A percentile compares a stretch with the other conserved stretches of the same genome.
Conservation (phyloP, 371 early-diverging fungal species). For the Rhizopus sp. region DNA sequence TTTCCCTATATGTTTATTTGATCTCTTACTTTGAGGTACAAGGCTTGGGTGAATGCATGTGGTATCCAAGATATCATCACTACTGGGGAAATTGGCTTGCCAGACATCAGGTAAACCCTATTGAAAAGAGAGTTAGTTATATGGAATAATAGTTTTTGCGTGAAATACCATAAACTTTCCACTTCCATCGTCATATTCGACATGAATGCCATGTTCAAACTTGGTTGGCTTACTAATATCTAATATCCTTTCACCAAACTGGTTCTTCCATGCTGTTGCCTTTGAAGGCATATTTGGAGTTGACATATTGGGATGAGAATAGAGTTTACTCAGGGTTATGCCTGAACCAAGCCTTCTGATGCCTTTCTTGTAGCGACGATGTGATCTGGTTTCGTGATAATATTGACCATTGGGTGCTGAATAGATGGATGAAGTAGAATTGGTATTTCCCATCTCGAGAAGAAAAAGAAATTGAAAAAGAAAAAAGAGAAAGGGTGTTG, state of each 20-base stretch:
- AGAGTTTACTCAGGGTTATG: constrained; percentile 19
- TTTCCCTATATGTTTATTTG: not conserved
- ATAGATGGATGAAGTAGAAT: constrained; percentile 18
- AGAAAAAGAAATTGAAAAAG: not conserved
- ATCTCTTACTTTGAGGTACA: constrained; percentile 33
- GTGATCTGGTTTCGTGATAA: constrained; percentile 5
- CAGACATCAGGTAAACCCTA: constrained; percentile 60
- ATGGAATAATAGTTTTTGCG: not conserved
- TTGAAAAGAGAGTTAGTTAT: not conserved
- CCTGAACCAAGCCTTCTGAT: constrained; percentile 20
- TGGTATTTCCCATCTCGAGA: constrained; percentile 18
- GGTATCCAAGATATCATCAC: constrained; percentile 58
- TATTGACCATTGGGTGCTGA: constrained; percentile 17
- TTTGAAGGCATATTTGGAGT: constrained; percentile 18
- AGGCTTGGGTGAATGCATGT: constrained; percentile 55
- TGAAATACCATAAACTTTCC: constrained; percentile 52
- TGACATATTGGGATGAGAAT: constrained; percentile 23
- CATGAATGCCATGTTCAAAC: constrained; percentile 61
- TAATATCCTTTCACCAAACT: constrained; percentile 40
- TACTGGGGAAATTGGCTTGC: constrained; percentile 52
- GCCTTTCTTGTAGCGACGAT: not conserved
- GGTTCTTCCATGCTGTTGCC: constrained; percentile 20
- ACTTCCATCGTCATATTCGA: constrained; percentile 52
- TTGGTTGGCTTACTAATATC: constrained; percentile 58
- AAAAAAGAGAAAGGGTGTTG: too few species aligned